phyloP scores from a whole-genome alignment of 352 stramenopile species.

The Globisporangium paroecandrum region DNA sequence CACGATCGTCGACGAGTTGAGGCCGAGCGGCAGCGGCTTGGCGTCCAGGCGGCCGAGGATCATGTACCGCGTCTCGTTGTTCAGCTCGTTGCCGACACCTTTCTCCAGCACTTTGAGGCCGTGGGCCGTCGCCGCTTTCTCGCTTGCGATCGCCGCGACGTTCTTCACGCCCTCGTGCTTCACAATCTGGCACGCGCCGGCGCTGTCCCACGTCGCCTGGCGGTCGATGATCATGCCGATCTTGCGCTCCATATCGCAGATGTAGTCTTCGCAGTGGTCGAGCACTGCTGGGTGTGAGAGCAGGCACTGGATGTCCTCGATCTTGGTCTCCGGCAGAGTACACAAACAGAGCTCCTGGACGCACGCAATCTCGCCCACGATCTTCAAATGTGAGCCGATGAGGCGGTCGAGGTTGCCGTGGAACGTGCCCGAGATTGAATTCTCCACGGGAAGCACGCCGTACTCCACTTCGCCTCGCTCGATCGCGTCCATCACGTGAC shows the following conservation, averaged over 20 bases:
- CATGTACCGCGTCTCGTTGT: conserved; percentile 74
- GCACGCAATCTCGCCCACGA: conserved; percentile 67
- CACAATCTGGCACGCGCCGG: conserved; percentile 63
- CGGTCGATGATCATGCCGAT: conserved; percentile 52
- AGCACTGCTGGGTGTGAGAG: conserved; percentile 63
- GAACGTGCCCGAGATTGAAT: conserved; percentile 74
- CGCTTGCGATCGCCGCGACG: conserved; percentile 60
- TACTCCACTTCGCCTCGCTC: conserved; percentile 58
- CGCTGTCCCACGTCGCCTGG: conserved; percentile 63
- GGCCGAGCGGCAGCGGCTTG: conserved; percentile 32
- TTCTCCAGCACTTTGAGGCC: conserved; percentile 54
- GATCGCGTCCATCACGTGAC: conserved; percentile 52
- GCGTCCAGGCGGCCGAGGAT: conserved; percentile 59
- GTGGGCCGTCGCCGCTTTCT: conserved; percentile 50
- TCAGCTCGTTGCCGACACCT: conserved; percentile 56
- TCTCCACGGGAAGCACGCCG: conserved; percentile 63
- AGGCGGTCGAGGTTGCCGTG: conserved; percentile 67
- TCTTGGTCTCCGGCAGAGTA: conserved; percentile 30
- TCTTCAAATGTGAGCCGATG: conserved; percentile 62
- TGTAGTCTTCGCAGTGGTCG: conserved; percentile 63
- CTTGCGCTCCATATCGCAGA: conserved; percentile 59
- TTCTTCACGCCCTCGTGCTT: conserved; percentile 44
- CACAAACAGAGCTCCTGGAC: conserved; percentile 68
- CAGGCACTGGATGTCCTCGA: conserved; percentile 50
- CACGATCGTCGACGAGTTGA: conserved; percentile 11